A percentile compares a stretch with the other conserved stretches of the same genome.
Conservation (phyloP, 2,329 filamentous ascomycete species). For the Periconia digitata region DNA sequence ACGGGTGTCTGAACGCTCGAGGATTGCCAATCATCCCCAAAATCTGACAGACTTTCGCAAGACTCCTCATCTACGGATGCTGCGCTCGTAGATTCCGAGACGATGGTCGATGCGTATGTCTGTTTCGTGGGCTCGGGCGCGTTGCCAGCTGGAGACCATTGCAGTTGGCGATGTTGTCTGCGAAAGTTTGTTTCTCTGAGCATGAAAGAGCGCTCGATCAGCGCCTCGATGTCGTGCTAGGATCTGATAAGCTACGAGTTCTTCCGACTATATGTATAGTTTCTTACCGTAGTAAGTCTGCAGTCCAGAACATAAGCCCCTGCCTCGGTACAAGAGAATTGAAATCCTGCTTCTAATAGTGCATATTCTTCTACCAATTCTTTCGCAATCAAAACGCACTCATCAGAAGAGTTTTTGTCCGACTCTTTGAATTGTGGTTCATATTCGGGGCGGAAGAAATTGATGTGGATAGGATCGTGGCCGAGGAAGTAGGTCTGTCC, state of each 20-base stretch:
- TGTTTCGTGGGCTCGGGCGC: not conserved
- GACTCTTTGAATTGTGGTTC: conserved; percentile 15
- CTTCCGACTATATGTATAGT: not conserved
- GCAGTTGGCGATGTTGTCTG: conserved; percentile 12
- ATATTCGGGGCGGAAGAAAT: conserved; percentile 24
- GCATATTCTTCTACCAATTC: conserved; percentile 19
- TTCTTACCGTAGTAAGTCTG: conserved; percentile 17
- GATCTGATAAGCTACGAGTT: not conserved
- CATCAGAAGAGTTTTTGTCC: not conserved
- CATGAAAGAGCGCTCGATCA: conserved; percentile 20
- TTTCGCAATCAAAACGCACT: conserved; percentile 13
- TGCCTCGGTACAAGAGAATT: conserved; percentile 5
- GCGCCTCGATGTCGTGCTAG: conserved; percentile 19
- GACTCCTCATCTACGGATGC: not conserved
- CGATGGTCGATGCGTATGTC: not conserved
- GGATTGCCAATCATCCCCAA: not conserved
- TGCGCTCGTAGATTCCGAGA: not conserved
- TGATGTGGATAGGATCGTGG: conserved; percentile 20
- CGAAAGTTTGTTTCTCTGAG: conserved; percentile 18
- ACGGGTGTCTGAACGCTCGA: not conserved
- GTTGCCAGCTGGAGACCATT: not conserved
- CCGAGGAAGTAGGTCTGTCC: conserved; percentile 24
- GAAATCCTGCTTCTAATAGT: conserved; percentile 11
- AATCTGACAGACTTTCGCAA: not conserved
- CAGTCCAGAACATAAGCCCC: conserved; percentile 16